These are phyloP conservation scores for Pseudogymnoascus sp. DNA, from an alignment of 2,329 filamentous ascomycete genomes.

Conservation along the genomic window DNA sequence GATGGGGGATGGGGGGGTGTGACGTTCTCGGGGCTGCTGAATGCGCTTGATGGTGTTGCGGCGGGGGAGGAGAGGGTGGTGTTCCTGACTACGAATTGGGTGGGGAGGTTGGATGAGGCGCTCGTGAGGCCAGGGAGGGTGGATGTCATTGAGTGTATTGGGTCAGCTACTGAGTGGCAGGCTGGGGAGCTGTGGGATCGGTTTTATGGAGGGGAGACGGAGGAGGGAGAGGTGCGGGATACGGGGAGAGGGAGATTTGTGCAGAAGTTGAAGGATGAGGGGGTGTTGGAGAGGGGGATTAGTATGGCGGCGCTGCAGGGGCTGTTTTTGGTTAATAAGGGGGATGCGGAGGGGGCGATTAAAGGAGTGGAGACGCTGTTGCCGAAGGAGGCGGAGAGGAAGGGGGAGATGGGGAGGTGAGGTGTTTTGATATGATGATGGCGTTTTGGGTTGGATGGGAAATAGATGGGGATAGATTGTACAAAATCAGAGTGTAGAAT, in stretches of 20 bases:
- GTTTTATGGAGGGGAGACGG: constrained; percentile 83
- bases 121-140: constrained; percentile 85
- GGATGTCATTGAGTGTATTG: constrained; percentile 85
- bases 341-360: constrained; percentile 79
- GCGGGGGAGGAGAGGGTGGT: constrained; percentile 90
- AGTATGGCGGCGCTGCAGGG: constrained; percentile 92
- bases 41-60: constrained; percentile 82
- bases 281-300: constrained; percentile 33
- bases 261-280: constrained; percentile 16
- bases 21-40: constrained; percentile 86
- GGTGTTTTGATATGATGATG: not conserved
- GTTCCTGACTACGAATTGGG: constrained; percentile 90
- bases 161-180: constrained; percentile 79
- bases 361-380: constrained; percentile 63
- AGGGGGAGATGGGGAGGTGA: not conserved
- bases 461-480: not conserved
- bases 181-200: constrained; percentile 85
- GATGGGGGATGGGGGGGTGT: constrained; percentile 77
- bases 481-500: not conserved
- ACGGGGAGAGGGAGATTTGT: constrained; percentile 20
- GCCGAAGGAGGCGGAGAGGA: constrained; percentile 32
- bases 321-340: constrained; percentile 92
- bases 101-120: constrained; percentile 81
- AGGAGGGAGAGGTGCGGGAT: constrained; percentile 59
- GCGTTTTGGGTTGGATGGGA: not conserved